Base-by-base conservation (phyloP, 2,329 filamentous ascomycete genomes). In the Pezicula radicicola region DNA sequence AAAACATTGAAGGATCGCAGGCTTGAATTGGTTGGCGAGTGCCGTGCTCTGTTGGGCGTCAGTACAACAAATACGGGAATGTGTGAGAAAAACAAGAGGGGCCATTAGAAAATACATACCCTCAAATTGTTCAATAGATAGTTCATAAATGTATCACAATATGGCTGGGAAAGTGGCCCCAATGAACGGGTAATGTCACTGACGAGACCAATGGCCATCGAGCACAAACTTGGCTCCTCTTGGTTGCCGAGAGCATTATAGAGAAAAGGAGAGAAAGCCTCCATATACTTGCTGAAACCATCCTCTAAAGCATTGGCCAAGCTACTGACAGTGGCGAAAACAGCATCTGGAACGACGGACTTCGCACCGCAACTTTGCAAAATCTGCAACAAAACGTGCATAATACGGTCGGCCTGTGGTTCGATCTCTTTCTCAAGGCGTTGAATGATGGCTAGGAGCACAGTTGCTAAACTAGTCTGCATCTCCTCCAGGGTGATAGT, bases 81-180 rank as follows among this genome's bases (percentile, higher is more conserved):
- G 46, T 49, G 27, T 40, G 43, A 47, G 50, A 18, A 28, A 47
- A 40, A 9, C n/a, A 55, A 21, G 42, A 49, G 60, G 59, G 61
- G 58, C 49, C 46, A 30, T 41, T 4, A 7, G 44, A 48, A 28
- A 19, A n/a, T 39, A 78, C 80, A 67, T 71, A 90, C 87, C 70
- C 89, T 84, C 40, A 99, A 76, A 72, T 96, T 95, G 77, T 91
- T 92, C 57, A 99, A 82, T 53, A 99, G 79, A 68, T 94, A 89
- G 79, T 99, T 99, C 94, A 99, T 99, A 71, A 97, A 97, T 60
- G 86, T 83, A 66, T 99, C 94, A 72, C 94, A 99, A 78, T 88
- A 97, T 52, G 93, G 94, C 73, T 96, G 90, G 66, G 93, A 89
- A 70, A 88, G 89, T 68, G 91, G 87, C 68, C 91, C 90, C 68